Evolutionary conservation across 2,329 filamentous ascomycete genomes (phyloP).

Genomic region (Alternaria dauci): DNA sequence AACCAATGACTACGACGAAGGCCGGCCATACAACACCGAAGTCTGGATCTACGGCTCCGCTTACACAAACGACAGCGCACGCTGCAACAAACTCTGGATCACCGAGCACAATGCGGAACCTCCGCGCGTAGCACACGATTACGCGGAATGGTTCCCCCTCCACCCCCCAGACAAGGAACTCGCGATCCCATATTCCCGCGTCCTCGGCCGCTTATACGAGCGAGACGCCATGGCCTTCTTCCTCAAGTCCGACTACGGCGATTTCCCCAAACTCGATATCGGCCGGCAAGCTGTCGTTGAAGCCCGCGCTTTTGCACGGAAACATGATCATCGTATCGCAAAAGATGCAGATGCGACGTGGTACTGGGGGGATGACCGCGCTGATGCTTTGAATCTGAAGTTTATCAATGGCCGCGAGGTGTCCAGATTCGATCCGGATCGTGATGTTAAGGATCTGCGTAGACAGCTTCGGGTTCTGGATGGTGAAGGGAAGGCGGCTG

Average conservation of each 20-base stretch:
- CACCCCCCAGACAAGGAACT: slow-evolving; percentile 53
- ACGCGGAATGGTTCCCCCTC: slow-evolving; percentile 62
- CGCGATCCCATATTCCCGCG: slow-evolving; percentile 59
- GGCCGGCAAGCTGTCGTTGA: slow-evolving; percentile 58
- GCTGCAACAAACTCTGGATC: slow-evolving; percentile 40
- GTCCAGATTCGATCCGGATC: slow-evolving; percentile 55
- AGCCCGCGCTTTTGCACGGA: slow-evolving; percentile 58
- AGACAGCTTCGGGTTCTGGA: slow-evolving; percentile 57
- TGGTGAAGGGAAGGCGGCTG: slow-evolving; percentile 18
- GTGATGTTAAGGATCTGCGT: slow-evolving; percentile 58
- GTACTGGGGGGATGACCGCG: slow-evolving; percentile 66
- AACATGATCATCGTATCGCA: slow-evolving; percentile 59
- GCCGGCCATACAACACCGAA: slow-evolving; percentile 56
- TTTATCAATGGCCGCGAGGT: slow-evolving; percentile 64
- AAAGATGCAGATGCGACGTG: slow-evolving; percentile 53
- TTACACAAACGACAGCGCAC: slow-evolving; percentile 53
- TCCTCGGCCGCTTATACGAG: slow-evolving; percentile 65
- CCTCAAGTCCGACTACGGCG: slow-evolving; percentile 43
- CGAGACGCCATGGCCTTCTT: slow-evolving; percentile 58
- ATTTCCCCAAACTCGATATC: slow-evolving; percentile 43
- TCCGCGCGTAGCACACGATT: slow-evolving; percentile 43
- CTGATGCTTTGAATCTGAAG: slow-evolving; percentile 64
- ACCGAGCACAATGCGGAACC: slow-evolving; percentile 27
- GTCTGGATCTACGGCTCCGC: slow-evolving; percentile 61
- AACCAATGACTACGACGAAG: slow-evolving; percentile 56